Evolutionary conservation across 768 basidiomycete genomes (phyloP), one percentile per base, ranked within the genome.

Genomic region (Leccinum imitatum): DNA sequence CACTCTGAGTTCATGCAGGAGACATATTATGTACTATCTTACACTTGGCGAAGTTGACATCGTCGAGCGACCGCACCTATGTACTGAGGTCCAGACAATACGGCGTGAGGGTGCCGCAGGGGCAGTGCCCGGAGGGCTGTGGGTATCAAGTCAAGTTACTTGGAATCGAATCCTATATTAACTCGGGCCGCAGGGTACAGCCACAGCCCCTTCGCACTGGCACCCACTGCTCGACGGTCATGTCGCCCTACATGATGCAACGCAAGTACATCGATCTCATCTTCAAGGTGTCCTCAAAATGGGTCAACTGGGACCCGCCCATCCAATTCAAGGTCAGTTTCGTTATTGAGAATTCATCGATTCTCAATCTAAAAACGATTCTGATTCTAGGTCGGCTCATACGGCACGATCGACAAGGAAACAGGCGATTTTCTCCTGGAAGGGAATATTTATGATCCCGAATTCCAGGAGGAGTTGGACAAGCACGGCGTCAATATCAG

Each of bases 211-310:
- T 35, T 35, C 33, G 33, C 33, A 31, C 31, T 11, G 17, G 9
- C 27, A 41, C 17, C 17, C 6, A 23, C 21, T 1, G 31, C 3
- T 31, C 31, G 10, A 11, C 35, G 21, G 21, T 13, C 21, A 69
- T 70, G 63, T n/a, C 57, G 0, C 0, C 59, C 37, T 54, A 35
- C 21, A 1, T 65, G 27, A 0, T 65, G 27, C 69, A 62, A 47
- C 69, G 76, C 58, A 77, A 77, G 59, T 77, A 66, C 62, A 68
- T 76, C 35, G 76, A 77, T 47, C 71, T 77, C n/a, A 73, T 77
- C 37, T 65, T 50, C 9, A 21, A 46, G 3, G 56, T 53, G 4
- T 73, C 74, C 13, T 73, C 70, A 21, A 77, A 77, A 60, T 77
- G 71, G 72, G 73, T 74, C 25, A 77, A 71, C 47, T 77, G 76